Conservation (phyloP, 306 rosid species). For the Cercis canadensis region DNA sequence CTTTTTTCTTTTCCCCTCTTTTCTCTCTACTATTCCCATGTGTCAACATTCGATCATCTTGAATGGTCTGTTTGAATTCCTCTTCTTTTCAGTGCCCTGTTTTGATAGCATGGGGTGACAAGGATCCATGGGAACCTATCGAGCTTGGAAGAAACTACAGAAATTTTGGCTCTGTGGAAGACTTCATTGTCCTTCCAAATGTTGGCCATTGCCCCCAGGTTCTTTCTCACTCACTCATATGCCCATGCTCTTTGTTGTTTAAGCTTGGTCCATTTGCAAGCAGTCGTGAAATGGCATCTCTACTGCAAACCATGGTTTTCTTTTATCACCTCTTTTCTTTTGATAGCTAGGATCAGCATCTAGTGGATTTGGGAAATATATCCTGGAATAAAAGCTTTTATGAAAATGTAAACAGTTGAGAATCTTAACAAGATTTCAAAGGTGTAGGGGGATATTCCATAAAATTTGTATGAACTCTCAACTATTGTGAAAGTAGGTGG, state of each 20-base stretch:
- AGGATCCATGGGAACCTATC: constrained; percentile 99
- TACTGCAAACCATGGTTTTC: not conserved
- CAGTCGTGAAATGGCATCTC: constrained; percentile 6
- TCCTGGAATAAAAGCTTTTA: no score
- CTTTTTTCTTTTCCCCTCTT: no score
- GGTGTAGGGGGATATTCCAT: no score
- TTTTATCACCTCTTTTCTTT: not conserved
- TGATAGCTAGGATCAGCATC: constrained; percentile 21
- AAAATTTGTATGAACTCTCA: no score
- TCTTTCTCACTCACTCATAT: constrained; percentile 28
- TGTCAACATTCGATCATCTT: no score
- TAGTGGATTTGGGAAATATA: constrained; percentile 13
- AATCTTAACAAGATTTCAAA: no score
- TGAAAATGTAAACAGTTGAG: no score
- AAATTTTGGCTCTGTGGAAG: constrained; percentile 82
- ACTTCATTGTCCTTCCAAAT: constrained; percentile 79
- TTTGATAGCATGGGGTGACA: constrained; percentile 95
- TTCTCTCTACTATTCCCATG: no score
- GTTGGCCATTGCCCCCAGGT: constrained; percentile 99
- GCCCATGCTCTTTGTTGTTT: not conserved
- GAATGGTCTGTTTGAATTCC: not conserved
- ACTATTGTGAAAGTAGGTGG: no score
- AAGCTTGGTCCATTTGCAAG: not conserved
- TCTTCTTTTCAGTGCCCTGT: constrained; percentile 77
- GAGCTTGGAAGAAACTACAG: constrained; percentile 72